Percentiles rank a stretch among this genome's conserved stretches.
Conservation (phyloP, 805 yeast genomes). For the Candida quercuum region DNA sequence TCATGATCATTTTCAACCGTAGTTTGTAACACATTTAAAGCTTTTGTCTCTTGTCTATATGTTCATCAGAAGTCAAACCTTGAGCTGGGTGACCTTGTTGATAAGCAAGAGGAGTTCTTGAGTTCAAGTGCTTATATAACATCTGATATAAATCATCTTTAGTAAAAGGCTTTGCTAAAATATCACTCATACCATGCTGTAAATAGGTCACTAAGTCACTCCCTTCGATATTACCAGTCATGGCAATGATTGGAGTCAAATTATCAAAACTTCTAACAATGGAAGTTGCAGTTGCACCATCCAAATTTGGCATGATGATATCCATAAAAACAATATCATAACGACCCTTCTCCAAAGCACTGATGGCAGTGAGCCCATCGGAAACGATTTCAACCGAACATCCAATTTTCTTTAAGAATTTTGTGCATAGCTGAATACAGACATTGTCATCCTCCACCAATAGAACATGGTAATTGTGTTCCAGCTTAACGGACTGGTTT, state of each 20-base stretch:
- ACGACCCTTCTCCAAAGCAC: slow-evolving; percentile 61
- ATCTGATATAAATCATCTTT: slow-evolving; percentile 78
- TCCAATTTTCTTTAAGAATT: slow-evolving; percentile 80
- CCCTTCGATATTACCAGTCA: slow-evolving; percentile 87
- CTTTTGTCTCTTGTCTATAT: slow-evolving; percentile 22
- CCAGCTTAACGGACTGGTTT: slow-evolving; percentile 12
- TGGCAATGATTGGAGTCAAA: slow-evolving; percentile 85
- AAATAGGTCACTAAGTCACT: slow-evolving; percentile 75
- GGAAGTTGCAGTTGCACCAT: slow-evolving; percentile 88
- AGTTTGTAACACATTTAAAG: slow-evolving; percentile 7
- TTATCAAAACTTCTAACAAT: slow-evolving; percentile 81
- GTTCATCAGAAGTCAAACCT: slow-evolving; percentile 20
- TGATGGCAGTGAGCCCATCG: slow-evolving; percentile 87
- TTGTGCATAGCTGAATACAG: slow-evolving; percentile 77
- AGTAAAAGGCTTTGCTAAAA: slow-evolving; percentile 90
- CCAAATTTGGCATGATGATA: slow-evolving; percentile 83
- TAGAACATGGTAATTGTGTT: slow-evolving; percentile 58
- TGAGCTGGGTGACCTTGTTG: too few relatives aligned
- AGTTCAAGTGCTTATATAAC: slow-evolving; percentile 65
- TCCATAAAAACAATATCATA: slow-evolving; percentile 82
- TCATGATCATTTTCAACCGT: neutral
- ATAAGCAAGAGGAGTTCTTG: slow-evolving; percentile 33
- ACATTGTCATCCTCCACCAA: slow-evolving; percentile 79
- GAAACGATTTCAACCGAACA: slow-evolving; percentile 90
- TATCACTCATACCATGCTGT: slow-evolving; percentile 88